Evolutionary conservation across 331 rosid species (phyloP).

Genomic region (Erythrophleum ivorense): DNA sequence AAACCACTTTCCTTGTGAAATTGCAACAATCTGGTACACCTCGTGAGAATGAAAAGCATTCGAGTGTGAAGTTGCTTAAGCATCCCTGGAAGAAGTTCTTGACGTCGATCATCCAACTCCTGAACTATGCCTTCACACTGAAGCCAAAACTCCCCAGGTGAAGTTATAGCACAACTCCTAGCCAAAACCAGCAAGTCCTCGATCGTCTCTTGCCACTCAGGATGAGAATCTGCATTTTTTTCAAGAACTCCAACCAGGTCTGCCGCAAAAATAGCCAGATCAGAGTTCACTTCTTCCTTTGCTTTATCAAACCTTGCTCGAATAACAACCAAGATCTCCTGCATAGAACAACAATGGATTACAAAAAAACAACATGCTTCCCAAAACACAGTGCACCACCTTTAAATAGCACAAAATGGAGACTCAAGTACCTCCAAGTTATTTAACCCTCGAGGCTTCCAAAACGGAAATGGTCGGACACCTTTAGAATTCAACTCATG

Average conservation of each 20-base stretch:
- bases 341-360: conserved; percentile 38
- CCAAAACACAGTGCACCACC: neutral
- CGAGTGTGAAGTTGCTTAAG: conserved; percentile 96
- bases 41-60: conserved; percentile 96
- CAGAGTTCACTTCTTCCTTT: conserved; percentile 92
- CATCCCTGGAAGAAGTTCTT: conserved; percentile 90
- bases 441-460: conserved; percentile 90
- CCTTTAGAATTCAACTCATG: conserved; percentile 98
- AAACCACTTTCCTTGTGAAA: conserved; percentile 91
- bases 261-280: conserved; percentile 93
- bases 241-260: conserved; percentile 94
- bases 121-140: conserved; percentile 98
- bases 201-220: conserved; percentile 95
- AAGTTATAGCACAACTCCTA: conserved; percentile 92
- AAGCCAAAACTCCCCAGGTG: conserved; percentile 96
- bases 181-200: conserved; percentile 97
- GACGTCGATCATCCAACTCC: conserved; percentile 98
- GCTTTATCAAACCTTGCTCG: conserved; percentile 93
- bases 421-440: conserved; percentile 81
- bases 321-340: conserved; percentile 89
- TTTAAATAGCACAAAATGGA: neutral
- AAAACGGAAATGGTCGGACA: conserved; percentile 90
- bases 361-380: conserved; percentile 41
- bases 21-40: conserved; percentile 95
- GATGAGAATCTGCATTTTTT: conserved; percentile 89